Evolutionary conservation across 2,329 filamentous ascomycete genomes (phyloP), one percentile per base, ranked within the genome.

Genomic region (Cladosporium halotolerans): DNA sequence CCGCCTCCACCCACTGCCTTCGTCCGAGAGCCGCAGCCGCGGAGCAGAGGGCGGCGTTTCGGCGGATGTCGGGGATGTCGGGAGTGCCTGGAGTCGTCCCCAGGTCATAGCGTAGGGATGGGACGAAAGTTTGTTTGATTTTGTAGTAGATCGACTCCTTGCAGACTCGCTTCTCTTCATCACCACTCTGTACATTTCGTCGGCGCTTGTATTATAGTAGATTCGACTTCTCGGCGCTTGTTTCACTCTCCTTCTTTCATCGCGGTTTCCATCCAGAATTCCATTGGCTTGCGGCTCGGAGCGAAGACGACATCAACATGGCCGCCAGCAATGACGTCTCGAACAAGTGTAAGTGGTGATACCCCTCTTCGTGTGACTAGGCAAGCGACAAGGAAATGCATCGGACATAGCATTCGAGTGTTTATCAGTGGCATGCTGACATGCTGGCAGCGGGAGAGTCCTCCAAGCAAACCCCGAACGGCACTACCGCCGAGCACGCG

Each of bases 261-360:
- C 39, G 16, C 19, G 16, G 23, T 13, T 16, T 9, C 36, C 40
- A 43, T 39, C 16, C 14, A 32, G 11, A 10, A 13, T 31, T 38
- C 31, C 48, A 43, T 31, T 33, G 36, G 13, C 8, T 39, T 39
- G 36, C 36, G 36, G 13, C 36, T 39, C 6, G 36, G 13, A 39
- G n/a, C 36, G 36, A n/a, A 9, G 11, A 39, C 36, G 11, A 39
- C n/a, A 9, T n/a, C 36, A 39, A n/a, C 10, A 51, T 51, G 48
- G 48, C 48, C 33, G 48, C 16, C 48, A 43, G 39, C 48, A 51
- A 51, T 51, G 48, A 51, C 48, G 48, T 51, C 43, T 44, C 40
- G 32, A 34, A 23, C 42, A 36, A 51, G 32, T 34, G 48, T 51
- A 18, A 44, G 48, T 51, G 13, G 23, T 44, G 19, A 44, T 3